phyloP scores from a whole-genome alignment of 2,329 filamentous ascomycete species.

The Pestalotiopsis sp. region DNA sequence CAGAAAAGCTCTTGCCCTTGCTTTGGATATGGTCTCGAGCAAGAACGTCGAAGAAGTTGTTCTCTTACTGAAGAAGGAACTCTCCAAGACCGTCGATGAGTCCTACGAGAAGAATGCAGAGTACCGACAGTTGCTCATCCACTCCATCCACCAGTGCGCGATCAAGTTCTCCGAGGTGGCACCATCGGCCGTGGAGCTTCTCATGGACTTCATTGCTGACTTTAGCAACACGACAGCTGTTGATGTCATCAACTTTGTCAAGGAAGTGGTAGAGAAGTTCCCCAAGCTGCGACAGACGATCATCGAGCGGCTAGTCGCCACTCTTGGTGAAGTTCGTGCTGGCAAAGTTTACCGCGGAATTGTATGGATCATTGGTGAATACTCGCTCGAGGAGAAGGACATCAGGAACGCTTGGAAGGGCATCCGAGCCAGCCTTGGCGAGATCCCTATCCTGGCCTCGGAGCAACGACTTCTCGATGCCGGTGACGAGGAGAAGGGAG shows the following conservation, averaged over 20 bases:
- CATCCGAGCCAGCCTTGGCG: constrained; percentile 88
- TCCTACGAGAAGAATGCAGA: constrained; percentile 98
- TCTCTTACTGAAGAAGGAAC: constrained; percentile 92
- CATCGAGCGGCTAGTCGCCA: constrained; percentile 83
- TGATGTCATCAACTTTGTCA: constrained; percentile 97
- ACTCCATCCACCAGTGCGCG: constrained; percentile 96
- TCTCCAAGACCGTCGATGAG: constrained; percentile 96
- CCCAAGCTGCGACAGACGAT: constrained; percentile 85
- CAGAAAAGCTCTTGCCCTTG: constrained; percentile 85
- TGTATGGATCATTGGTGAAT: constrained; percentile 97
- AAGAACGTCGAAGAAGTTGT: constrained; percentile 99
- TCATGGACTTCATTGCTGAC: constrained; percentile 99
- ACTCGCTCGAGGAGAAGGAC: constrained; percentile 89
- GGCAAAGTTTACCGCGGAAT: constrained; percentile 97
- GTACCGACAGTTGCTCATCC: constrained; percentile 92
- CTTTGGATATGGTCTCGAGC: constrained; percentile 96
- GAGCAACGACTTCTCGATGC: constrained; percentile 91
- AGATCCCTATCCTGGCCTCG: constrained; percentile 94
- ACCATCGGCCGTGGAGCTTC: constrained; percentile 89
- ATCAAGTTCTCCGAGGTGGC: constrained; percentile 99
- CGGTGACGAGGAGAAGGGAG: constrained; percentile 68
- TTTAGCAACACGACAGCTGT: constrained; percentile 97
- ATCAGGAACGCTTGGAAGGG: constrained; percentile 97
- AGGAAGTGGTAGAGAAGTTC: constrained; percentile 98
- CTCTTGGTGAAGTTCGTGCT: constrained; percentile 87